These are phyloP conservation scores for Thalassiosira livingstoniorum DNA, from an alignment of 352 stramenopile genomes.

Conservation along the genomic window DNA sequence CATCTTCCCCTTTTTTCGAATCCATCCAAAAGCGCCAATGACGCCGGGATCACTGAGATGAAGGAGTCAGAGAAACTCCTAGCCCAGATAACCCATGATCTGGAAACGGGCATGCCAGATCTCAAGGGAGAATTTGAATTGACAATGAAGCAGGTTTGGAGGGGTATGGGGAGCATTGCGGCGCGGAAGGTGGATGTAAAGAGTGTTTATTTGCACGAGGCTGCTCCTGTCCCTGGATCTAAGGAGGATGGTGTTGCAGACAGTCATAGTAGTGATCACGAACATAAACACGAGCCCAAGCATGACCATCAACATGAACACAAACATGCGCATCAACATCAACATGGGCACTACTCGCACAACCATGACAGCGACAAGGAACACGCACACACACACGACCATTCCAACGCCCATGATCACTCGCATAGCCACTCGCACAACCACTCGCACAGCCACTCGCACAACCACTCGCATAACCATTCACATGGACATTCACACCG, in stretches of 20 bases:
- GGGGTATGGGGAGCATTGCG: constrained; percentile 90
- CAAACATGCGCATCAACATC: constrained; percentile 27
- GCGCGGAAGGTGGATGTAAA: constrained; percentile 90
- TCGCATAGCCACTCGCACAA: constrained; percentile 46
- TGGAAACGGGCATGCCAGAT: constrained; percentile 71
- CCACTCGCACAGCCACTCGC: constrained; percentile 49
- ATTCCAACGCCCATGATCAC: constrained; percentile 66
- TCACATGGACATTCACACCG: constrained; percentile 44
- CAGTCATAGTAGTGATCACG: constrained; percentile 63
- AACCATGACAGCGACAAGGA: neutral
- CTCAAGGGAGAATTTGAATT: constrained; percentile 90
- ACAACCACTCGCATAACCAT: constrained; percentile 50
- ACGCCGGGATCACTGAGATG: neutral
- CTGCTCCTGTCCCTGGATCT: constrained; percentile 70
- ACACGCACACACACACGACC: constrained; percentile 60
- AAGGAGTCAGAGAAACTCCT: constrained; percentile 41
- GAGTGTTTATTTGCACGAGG: constrained; percentile 89
- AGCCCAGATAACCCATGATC: constrained; percentile 36
- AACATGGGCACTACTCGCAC: constrained; percentile 10
- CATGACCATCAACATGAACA: constrained; percentile 60
- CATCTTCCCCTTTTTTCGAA: neutral
- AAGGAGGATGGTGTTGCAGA: constrained; percentile 59
- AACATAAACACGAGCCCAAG: constrained; percentile 61
- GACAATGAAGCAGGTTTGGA: constrained; percentile 83
- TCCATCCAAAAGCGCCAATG: constrained; percentile 10